Percentiles rank a stretch among this genome's conserved stretches.
phyloP scores from a whole-genome alignment of 78 protist species.

The Acrasis kona region DNA sequence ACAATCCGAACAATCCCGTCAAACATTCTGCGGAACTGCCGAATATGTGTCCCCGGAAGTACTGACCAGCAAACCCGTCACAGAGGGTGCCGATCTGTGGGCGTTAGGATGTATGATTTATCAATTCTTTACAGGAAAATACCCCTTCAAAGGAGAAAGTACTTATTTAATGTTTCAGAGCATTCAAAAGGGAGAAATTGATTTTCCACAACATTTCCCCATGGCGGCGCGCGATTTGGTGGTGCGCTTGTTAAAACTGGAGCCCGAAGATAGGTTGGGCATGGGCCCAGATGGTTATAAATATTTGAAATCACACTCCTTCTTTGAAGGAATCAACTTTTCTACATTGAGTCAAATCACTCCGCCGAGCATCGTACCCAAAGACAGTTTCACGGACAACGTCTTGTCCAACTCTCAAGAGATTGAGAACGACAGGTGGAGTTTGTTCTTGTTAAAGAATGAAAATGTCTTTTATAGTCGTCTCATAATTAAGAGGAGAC shows the following conservation, averaged over 20 bases:
- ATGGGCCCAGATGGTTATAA: constrained; percentile 7
- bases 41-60: constrained; percentile 86
- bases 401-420: background rate
- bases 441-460: constrained; percentile 15
- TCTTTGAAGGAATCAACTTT: constrained; percentile 50
- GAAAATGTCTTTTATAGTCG: constrained; percentile 45
- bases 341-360: background rate
- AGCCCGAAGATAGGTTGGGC: constrained; percentile 32
- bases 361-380: constrained; percentile 35
- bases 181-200: constrained; percentile 22
- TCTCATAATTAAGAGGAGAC: constrained; percentile 24
- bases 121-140: constrained; percentile 63
- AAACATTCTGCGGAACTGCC: constrained; percentile 68
- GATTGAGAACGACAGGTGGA: constrained; percentile 4
- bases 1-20: background rate
- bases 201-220: constrained; percentile 58
- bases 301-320: constrained; percentile 46
- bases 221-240: constrained; percentile 42
- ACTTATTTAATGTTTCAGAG: constrained; percentile 64
- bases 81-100: constrained; percentile 69
- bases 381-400: background rate
- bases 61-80: constrained; percentile 19
- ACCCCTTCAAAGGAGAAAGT: constrained; percentile 23
- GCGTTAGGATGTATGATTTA: constrained; percentile 75
- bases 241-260: constrained; percentile 15